Evolutionary conservation across 2,329 filamentous ascomycete species (phyloP).

Genomic region (Keithomyces neogunnii): DNA sequence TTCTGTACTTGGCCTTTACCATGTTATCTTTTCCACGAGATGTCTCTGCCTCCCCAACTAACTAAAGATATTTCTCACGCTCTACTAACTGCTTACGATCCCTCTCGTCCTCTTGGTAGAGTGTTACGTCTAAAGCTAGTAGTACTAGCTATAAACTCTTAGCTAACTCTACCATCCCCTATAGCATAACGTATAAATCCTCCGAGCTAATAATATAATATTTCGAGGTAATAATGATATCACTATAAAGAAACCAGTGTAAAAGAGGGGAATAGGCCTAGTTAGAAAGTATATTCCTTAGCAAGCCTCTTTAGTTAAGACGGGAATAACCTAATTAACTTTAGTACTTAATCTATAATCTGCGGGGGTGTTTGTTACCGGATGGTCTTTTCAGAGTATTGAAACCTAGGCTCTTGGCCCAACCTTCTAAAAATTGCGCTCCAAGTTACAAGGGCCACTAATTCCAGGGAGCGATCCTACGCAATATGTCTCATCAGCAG

Average conservation of each 20-base stretch:
- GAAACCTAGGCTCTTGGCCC: constrained; percentile 11
- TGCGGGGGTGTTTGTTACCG: not conserved
- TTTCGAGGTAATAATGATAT: not conserved
- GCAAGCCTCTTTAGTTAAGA: not conserved
- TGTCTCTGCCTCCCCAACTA: not conserved
- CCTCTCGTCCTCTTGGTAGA: not conserved
- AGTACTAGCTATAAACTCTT: not conserved
- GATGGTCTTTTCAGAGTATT: constrained; percentile 1
- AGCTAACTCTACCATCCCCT: not conserved
- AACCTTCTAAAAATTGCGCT: constrained; percentile 13
- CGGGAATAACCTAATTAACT: not conserved
- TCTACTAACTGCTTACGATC: not conserved
- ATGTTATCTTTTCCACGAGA: too few relatives aligned
- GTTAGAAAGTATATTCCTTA: not conserved
- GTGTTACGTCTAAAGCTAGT: not conserved
- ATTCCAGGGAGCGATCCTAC: constrained; percentile 13
- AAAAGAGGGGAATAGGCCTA: not conserved
- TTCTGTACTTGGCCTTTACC: too few relatives aligned
- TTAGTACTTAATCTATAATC: not conserved
- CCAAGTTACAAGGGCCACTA: constrained; percentile 14
- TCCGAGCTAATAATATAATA: not conserved
- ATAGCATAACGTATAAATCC: not conserved
- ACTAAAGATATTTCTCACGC: not conserved
- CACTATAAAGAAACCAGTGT: not conserved
- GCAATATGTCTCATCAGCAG: constrained; percentile 7